phyloP scores from a whole-genome alignment of 306 rosid species.

The Vigna nakashimae region DNA sequence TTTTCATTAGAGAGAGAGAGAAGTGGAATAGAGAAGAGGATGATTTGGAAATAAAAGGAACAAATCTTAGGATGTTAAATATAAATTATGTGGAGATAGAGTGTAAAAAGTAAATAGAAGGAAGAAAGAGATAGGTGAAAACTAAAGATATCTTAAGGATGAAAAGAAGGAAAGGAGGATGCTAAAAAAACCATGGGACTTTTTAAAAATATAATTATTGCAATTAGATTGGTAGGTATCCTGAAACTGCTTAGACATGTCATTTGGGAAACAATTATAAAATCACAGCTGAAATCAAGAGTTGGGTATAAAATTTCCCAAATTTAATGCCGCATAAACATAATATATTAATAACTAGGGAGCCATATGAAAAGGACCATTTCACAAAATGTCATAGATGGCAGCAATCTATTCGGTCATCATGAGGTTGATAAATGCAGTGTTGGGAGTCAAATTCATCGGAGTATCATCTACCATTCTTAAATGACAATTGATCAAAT shows the following conservation, averaged over 20 bases:
- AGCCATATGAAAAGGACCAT: neutral
- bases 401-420: neutral
- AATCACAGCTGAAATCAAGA: conserved; percentile 4
- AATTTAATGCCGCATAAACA: neutral
- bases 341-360: neutral
- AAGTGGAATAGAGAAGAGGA: neutral
- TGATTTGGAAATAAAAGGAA: neutral
- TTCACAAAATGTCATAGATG: neutral
- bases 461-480: conserved; percentile 1
- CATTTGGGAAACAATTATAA: conserved; percentile 28
- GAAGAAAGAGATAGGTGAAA: conserved; percentile 10
- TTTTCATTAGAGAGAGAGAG: conserved; percentile 2
- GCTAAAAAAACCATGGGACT: neutral
- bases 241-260: neutral
- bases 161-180: neutral
- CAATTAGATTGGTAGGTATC: conserved; percentile 31
- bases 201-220: neutral
- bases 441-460: neutral
- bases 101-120: conserved; percentile 7
- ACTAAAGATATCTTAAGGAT: neutral
- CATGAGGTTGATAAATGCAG: conserved; percentile 3
- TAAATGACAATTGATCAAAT: conserved; percentile 16
- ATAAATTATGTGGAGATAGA: neutral
- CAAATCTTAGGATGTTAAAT: conserved; percentile 18
- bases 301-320: conserved; percentile 8